These are phyloP conservation scores for Anastatica hierochuntica DNA, from an alignment of 345 rosid species.

Conservation along the genomic window DNA sequence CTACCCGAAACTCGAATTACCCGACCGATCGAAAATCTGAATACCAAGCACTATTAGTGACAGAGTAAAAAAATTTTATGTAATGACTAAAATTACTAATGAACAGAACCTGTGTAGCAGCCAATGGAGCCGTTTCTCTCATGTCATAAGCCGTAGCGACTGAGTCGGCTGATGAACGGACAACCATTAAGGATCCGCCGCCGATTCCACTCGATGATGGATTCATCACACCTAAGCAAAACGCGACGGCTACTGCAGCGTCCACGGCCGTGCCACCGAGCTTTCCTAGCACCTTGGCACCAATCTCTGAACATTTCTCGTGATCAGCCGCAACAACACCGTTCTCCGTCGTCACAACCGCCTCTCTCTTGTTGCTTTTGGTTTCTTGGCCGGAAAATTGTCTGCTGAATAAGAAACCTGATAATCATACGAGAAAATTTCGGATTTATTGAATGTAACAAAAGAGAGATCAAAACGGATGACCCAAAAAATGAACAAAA, in stretches of 20 bases:
- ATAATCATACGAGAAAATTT: not conserved
- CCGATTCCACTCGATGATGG: slow-evolving; percentile 78
- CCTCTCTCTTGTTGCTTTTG: slow-evolving; percentile 10
- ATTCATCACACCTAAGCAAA: slow-evolving; percentile 66
- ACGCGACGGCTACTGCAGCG: slow-evolving; percentile 67
- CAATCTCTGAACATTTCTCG: slow-evolving; percentile 68
- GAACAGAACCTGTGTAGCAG: slow-evolving; percentile 53
- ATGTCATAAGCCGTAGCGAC: slow-evolving; percentile 56
- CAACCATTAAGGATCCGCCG: slow-evolving; percentile 82
- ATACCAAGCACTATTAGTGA: too few relatives aligned
- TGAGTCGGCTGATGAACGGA: slow-evolving; percentile 39
- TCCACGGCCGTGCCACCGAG: slow-evolving; percentile 76
- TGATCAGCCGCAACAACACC: slow-evolving; percentile 88
- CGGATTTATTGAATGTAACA: not conserved
- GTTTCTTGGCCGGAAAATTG: not conserved
- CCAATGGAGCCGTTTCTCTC: slow-evolving; percentile 81
- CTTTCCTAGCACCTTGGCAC: slow-evolving; percentile 46
- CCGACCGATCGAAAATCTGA: too few relatives aligned
- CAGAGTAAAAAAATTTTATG: too few relatives aligned
- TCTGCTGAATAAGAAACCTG: not conserved
- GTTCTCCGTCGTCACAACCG: slow-evolving; percentile 47
- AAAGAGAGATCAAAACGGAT: too few relatives aligned
- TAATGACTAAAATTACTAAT: too few relatives aligned
- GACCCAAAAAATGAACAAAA: not conserved
- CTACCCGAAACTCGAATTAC: too few relatives aligned